These are phyloP conservation scores for Zygnema circumcarinatum DNA, from an alignment of 139 green algal genomes.

Conservation along the genomic window DNA sequence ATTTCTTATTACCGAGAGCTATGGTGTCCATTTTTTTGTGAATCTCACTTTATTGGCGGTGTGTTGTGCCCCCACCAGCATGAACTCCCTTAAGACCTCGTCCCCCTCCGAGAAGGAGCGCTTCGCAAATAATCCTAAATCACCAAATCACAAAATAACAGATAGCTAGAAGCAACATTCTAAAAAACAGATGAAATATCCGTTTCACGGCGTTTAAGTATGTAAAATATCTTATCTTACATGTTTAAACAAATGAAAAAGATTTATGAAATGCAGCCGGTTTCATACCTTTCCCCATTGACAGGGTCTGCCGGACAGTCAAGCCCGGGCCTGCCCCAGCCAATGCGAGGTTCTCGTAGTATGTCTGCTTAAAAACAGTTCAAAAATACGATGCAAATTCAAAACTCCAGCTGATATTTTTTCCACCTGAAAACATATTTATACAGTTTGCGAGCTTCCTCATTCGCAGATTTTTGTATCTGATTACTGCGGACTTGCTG, in stretches of 20 bases:
- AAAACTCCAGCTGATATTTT: no score
- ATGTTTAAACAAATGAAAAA: background rate
- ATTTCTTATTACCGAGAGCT: no score
- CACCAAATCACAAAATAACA: background rate
- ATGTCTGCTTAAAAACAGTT: conserved; percentile 19
- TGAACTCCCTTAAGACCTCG: conserved; percentile 3
- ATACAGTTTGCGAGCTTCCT: no score
- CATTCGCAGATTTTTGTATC: no score
- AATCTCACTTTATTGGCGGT: conserved; percentile 1
- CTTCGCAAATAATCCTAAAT: conserved; percentile 20
- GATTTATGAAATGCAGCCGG: no score
- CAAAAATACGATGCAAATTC: no score
- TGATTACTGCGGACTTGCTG: no score
- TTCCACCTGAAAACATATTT: no score
- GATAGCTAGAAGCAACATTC: background rate
- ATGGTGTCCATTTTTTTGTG: no score
- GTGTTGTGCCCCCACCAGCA: conserved; percentile 20
- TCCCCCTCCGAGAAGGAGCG: background rate
- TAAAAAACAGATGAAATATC: background rate
- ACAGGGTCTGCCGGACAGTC: background rate
- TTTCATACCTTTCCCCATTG: conserved; percentile 15
- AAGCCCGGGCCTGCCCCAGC: background rate
- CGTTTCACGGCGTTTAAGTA: no score
- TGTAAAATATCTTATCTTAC: no score
- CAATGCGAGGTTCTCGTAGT: background rate